Base-by-base conservation (phyloP, 768 basidiomycete genomes). In the Lactarius hengduanensis region DNA sequence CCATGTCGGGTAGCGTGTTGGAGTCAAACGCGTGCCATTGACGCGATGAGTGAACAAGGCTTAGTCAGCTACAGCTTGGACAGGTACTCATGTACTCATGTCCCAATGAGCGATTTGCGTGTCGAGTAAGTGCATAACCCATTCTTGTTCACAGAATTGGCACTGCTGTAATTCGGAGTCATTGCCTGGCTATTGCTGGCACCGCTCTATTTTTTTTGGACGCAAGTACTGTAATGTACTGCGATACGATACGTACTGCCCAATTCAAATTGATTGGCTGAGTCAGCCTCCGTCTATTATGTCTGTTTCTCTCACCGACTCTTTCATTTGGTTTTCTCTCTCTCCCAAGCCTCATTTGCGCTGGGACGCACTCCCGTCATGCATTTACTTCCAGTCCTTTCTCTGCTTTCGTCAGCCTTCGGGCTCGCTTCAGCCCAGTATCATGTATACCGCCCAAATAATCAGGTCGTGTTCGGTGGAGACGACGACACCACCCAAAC, bases 1-100 rank as follows among this genome's bases (percentile, higher is more conserved):
- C 83, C 89, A 90, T 90, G 54, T 28, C 36, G 50, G 26, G 43
- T n/a, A 50, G 22, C n/a, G 47, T 50, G 28, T 30, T 30, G 22
- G 50, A 53, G 50, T 53, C 50, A 13, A 53, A 53, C 50, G 47
- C 47, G 47, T 47, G 36, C 20, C 45, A 22, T 11, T 4, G 20
- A 22, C 47, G 41, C 53, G 15, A 32, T 10, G 28, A 56, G 16
- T 34, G 56, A 57, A 34, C 30, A 7, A 16, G 13, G 60, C 60
- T 61, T 61, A 61, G 60, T 61, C 60, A 38, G 36, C 36, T 36
- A 36, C 36, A 11, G 34, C 34, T 26, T 26, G n/a, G n/a, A n/a
- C n/a, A n/a, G n/a, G n/a, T n/a, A n/a, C n/a, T n/a, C n/a, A n/a
- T n/a, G n/a, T n/a, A n/a, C n/a, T n/a, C n/a, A n/a, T n/a, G n/a